These are phyloP conservation scores for Eucalyptus pauciflora DNA, from an alignment of 345 rosid genomes.

Conservation along the genomic window DNA sequence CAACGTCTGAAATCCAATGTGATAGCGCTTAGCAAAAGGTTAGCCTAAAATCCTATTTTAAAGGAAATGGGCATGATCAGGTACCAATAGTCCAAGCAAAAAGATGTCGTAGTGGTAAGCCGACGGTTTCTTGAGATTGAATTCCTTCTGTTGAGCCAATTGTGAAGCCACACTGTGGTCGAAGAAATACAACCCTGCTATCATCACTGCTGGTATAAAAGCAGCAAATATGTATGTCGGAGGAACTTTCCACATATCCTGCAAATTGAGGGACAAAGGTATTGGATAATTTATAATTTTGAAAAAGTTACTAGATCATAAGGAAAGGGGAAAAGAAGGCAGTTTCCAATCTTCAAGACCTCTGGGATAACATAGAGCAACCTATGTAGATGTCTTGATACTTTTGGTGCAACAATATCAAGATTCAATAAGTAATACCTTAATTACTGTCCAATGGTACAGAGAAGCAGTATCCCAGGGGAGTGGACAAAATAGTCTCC, in stretches of 20 bases:
- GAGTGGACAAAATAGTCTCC: slow-evolving; percentile 64
- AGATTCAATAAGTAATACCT: slow-evolving; percentile 14
- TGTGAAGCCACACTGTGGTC: slow-evolving; percentile 91
- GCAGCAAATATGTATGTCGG: slow-evolving; percentile 58
- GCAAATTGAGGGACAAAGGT: not conserved
- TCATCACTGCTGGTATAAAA: slow-evolving; percentile 71
- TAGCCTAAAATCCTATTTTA: not conserved
- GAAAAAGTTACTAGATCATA: not conserved
- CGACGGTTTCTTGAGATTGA: slow-evolving; percentile 66
- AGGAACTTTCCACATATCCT: slow-evolving; percentile 84
- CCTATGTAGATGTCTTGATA: not conserved
- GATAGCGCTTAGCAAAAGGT: not conserved
- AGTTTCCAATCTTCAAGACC: not conserved
- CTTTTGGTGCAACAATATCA: not conserved
- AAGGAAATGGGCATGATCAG: not conserved
- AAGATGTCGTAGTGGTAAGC: slow-evolving; percentile 80
- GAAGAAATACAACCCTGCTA: slow-evolving; percentile 81
- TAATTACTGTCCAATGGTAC: slow-evolving; percentile 75
- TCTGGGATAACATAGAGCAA: not conserved
- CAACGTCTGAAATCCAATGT: slow-evolving; percentile 40
- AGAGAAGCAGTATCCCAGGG: slow-evolving; percentile 70
- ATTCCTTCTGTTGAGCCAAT: slow-evolving; percentile 81
- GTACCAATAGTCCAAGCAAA: slow-evolving; percentile 59
- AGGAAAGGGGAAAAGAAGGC: not conserved
- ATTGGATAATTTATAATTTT: not conserved